Evolutionary conservation across 2,329 filamentous ascomycete species (phyloP), one percentile per base, ranked within the genome.

Genomic region (Colletotrichum paranaense): DNA sequence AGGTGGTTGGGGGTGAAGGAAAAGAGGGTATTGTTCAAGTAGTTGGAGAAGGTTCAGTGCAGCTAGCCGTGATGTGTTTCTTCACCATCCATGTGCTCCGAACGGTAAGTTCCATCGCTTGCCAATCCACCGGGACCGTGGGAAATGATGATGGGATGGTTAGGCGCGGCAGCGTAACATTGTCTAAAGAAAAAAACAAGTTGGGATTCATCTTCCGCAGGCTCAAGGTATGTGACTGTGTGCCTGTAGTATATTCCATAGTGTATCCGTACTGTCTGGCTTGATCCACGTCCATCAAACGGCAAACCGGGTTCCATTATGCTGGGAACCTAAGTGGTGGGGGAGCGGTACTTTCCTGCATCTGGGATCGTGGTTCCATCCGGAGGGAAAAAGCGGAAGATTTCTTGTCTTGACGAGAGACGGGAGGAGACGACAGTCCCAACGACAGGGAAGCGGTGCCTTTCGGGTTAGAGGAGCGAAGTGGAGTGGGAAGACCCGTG

Each of bases 321-420:
- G 67, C 42, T 59, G 62, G 67, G 52, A 65, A 42, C 38, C 38
- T 42, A 42, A 58, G 59, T 42, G 42, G 56, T 67, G 68, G 68
- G 42, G 62, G 42, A 56, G 49, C 46, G 66, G 66, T 22, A 68
- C 58, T 56, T 42, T 30, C 32, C 30, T 30, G 49, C 30, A 22
- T 46, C 35, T 56, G 46, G 32, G 58, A 68, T 56, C 46, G 66
- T 30, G 32, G 49, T 62, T 56, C 66, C 58, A 63, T 63, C 58
- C 32, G 66, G 49, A 68, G 66, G 62, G 53, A 12, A 55, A 24
- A 46, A 63, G 22, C 66, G 66, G 66, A 68, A 63, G 32, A 55
- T 65, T 62, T 55, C 35, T 46, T 14, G 38, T 55, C 65, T 67
- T 42, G n/a, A 62, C 42, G 28, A 46, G 26, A 32, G 46, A 46